Base-by-base conservation (phyloP, 192 early-diverging fungal species). In the Pilaira anomala region DNA sequence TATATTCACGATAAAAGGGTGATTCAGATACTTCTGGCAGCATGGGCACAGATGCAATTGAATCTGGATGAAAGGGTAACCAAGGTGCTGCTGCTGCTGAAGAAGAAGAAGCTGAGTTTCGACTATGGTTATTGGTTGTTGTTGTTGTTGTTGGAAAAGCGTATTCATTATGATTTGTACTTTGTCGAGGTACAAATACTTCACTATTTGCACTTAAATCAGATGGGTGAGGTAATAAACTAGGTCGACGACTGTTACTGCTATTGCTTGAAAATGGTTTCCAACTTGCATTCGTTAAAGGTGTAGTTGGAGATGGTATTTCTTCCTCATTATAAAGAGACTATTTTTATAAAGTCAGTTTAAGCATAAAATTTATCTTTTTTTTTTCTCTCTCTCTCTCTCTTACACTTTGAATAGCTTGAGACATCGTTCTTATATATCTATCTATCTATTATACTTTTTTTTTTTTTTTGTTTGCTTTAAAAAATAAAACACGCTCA, bases 1-100 rank as follows among this genome's bases (percentile, higher is more conserved):
- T 66, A 21, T 77, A 78, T 68, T 83, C 72, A 18, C 84, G 73
- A 48, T 62, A 72, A 19, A 66, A 40, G 8, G 78, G 67, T 53
- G 81, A 66, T n/a, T 57, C 71, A 2, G 72, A 69, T 16, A 78
- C 77, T 33, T 57, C 69, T 21, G 68, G 42, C 48, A 66, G 55
- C 78, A 61, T 65, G 42, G 61, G 77, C 50, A 57, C 67, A 56
- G 63, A 50, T 57, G 30, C 73, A 53, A 60, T 74, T n/a, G n/a
- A n/a, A 57, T 62, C 70, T 22, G 62, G 48, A 33, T 63, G 39
- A 58, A 16, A 36, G n/a, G n/a, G n/a, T 36, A 9, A 36, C 33
- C 33, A 36, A 9, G 33, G 33, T 36, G 33, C 33, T 25, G 45
- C 55, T 5, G 28, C 28, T 39, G 53, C 28, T 40, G 39, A 12